A percentile compares a stretch with the other conserved stretches of the same genome.
These are phyloP conservation scores for Agroathelia rolfsii DNA, from an alignment of 1,284 basidiomycete genomes.

Conservation along the genomic window DNA sequence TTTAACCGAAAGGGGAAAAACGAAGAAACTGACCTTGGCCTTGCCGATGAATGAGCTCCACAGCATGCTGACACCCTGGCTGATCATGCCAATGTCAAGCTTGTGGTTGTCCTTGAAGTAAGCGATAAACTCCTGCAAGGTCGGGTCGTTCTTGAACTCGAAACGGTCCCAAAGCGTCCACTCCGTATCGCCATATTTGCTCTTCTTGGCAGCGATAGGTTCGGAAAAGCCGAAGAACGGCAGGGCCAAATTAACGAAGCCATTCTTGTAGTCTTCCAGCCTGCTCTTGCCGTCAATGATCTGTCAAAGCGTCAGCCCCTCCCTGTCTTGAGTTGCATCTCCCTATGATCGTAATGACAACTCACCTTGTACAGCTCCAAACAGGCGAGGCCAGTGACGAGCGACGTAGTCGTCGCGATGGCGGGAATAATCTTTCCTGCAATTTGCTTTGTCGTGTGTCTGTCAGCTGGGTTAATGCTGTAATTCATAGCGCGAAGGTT, in stretches of 20 bases:
- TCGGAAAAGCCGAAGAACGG: constrained; percentile 99
- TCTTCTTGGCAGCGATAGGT: constrained; percentile 87
- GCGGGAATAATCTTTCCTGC: constrained; percentile 99
- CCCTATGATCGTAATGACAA: constrained; percentile 5
- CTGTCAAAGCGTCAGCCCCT: no score
- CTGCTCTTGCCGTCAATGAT: constrained; percentile 92
- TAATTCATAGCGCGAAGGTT: constrained; percentile 98
- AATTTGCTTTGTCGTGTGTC: constrained; percentile 95
- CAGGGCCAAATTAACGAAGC: constrained; percentile 94
- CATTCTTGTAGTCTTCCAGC: constrained; percentile 96
- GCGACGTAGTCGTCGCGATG: constrained; percentile 95
- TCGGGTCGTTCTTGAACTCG: constrained; percentile 85
- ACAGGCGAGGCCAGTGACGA: constrained; percentile 93
- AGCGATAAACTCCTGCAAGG: constrained; percentile 77
- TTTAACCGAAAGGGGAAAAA: constrained; percentile 3
- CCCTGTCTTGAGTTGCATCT: constrained; percentile 5
- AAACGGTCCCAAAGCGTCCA: constrained; percentile 99
- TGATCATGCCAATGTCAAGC: constrained; percentile 92
- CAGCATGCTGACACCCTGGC: constrained; percentile 94
- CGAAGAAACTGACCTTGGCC: constrained; percentile 64
- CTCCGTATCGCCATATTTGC: constrained; percentile 79
- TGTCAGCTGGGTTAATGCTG: constrained; percentile 80
- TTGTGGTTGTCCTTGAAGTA: constrained; percentile 84
- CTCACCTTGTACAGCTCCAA: constrained; percentile 92
- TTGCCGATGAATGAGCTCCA: constrained; percentile 90